A percentile compares a stretch with the other conserved stretches of the same genome.
phyloP scores from a whole-genome alignment of 768 basidiomycete species.

The Phlegmacium glaucopus region DNA sequence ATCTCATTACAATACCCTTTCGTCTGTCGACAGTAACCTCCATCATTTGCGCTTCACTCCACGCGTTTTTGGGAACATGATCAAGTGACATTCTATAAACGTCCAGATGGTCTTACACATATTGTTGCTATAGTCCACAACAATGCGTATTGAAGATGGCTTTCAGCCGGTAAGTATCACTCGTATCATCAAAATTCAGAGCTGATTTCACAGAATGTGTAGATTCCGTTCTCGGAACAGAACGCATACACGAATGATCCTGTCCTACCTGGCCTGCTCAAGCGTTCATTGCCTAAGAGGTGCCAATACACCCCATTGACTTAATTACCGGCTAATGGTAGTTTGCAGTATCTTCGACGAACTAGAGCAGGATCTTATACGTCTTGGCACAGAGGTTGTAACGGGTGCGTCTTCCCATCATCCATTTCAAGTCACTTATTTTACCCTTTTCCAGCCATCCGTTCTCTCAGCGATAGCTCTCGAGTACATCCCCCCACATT shows the following conservation, averaged over 20 bases:
- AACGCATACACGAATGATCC: slow-evolving; percentile 63
- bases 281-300: slow-evolving; percentile 50
- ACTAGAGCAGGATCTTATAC: slow-evolving; percentile 58
- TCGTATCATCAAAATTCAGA: neutral
- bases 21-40: neutral
- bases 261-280: slow-evolving; percentile 57
- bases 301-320: slow-evolving; percentile 10
- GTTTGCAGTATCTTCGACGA: slow-evolving; percentile 40
- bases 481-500: slow-evolving; percentile 48
- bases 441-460: slow-evolving; percentile 40
- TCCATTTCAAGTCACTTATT: neutral
- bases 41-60: no score
- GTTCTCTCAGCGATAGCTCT: slow-evolving; percentile 41
- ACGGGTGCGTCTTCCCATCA: slow-evolving; percentile 34
- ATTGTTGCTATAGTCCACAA: no score
- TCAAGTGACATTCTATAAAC: no score
- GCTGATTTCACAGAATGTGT: neutral
- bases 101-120: no score
- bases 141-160: slow-evolving; percentile 60
- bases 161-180: slow-evolving; percentile 48
- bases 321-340: no score
- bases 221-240: slow-evolving; percentile 53
- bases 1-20: no score
- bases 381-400: slow-evolving; percentile 53
- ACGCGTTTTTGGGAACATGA: neutral